Evolutionary conservation across 768 basidiomycete genomes (phyloP).

Genomic region (Hygrocybe coccinea): DNA sequence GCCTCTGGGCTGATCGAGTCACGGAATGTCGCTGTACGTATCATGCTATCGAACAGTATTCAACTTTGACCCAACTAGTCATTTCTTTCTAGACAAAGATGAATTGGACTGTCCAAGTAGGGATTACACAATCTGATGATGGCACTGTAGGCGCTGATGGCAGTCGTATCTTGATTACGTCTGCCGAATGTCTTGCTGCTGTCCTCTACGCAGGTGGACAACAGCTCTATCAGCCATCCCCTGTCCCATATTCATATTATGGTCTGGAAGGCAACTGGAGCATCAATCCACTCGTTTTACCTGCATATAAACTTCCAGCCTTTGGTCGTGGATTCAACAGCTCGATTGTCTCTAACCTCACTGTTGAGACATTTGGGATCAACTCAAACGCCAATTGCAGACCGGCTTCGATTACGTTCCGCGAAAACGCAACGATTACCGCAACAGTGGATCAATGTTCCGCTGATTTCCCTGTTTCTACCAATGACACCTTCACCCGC

Average conservation of each 20-base stretch:
- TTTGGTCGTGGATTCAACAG: neutral
- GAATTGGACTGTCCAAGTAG: neutral
- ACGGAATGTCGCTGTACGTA: neutral
- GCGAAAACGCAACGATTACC: neutral
- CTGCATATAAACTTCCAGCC: neutral
- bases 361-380: neutral
- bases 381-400: neutral
- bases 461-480: neutral
- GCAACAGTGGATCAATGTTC: slow-evolving; percentile 4
- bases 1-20: neutral
- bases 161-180: neutral
- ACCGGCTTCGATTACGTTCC: neutral
- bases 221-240: neutral
- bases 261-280: neutral
- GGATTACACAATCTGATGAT: neutral
- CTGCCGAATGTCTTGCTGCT: neutral
- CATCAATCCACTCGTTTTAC: neutral
- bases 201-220: neutral
- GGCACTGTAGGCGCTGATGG: neutral
- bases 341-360: neutral
- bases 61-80: neutral
- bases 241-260: neutral
- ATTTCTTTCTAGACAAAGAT: neutral
- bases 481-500: neutral
- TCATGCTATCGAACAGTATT: neutral